Evolutionary conservation across 2,329 filamentous ascomycete species (phyloP).

Genomic region (Sphaerostilbella broomeana): DNA sequence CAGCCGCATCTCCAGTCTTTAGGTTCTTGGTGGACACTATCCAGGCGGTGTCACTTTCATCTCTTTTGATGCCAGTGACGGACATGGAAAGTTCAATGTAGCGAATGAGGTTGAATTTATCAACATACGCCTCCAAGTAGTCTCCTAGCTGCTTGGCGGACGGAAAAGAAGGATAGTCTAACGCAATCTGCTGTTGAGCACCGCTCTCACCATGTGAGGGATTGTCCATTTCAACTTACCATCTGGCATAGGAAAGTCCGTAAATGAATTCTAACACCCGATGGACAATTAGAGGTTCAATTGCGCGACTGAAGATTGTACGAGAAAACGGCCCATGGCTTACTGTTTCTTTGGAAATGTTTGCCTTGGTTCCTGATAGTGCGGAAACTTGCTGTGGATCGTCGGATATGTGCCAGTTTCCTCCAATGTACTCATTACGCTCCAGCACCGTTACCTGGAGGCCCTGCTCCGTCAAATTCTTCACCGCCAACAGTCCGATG

Average conservation of each 20-base stretch:
- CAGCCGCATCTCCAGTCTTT: slow-evolving; percentile 16
- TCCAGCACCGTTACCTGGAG: slow-evolving; percentile 37
- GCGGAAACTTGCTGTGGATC: slow-evolving; percentile 30
- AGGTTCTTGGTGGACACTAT: slow-evolving; percentile 21
- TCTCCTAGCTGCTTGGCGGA: slow-evolving; percentile 22
- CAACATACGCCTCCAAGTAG: slow-evolving; percentile 28
- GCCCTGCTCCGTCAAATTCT: slow-evolving; percentile 38
- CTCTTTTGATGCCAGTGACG: slow-evolving; percentile 22
- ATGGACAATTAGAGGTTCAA: too few relatives aligned
- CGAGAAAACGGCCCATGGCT: too few relatives aligned
- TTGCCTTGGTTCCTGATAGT: slow-evolving; percentile 24
- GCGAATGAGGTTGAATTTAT: slow-evolving; percentile 24
- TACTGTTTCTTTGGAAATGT: slow-evolving; percentile 27
- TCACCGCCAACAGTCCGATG: slow-evolving; percentile 34
- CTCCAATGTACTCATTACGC: slow-evolving; percentile 33
- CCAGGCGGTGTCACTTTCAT: slow-evolving; percentile 23
- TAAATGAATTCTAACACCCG: slow-evolving; percentile 26
- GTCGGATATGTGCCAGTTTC: slow-evolving; percentile 35
- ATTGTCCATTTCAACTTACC: slow-evolving; percentile 18
- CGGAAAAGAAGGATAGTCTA: slow-evolving; percentile 21
- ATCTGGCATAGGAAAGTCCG: slow-evolving; percentile 29
- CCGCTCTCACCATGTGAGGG: too few relatives aligned
- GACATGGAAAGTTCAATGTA: slow-evolving; percentile 23
- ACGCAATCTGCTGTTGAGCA: too few relatives aligned
- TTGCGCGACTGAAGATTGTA: too few relatives aligned